These are phyloP conservation scores for Alliaria petiolata DNA, from an alignment of 345 rosid species.

Conservation along the genomic window DNA sequence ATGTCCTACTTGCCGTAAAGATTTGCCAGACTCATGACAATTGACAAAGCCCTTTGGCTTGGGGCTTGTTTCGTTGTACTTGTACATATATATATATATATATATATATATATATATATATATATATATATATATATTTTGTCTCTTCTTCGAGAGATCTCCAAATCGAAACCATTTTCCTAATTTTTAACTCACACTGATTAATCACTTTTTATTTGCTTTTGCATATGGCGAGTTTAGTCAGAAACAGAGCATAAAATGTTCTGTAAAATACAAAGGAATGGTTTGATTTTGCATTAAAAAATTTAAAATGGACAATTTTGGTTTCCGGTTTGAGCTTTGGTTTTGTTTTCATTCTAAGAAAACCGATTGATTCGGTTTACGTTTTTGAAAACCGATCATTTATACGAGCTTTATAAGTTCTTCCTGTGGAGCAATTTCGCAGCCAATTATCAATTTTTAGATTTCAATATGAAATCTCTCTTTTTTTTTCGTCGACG, in stretches of 20 bases:
- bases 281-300: background rate
- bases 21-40: constrained; percentile 19
- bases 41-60: background rate
- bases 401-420: too few relatives aligned
- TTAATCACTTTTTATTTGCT: background rate
- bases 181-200: background rate
- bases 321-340: too few relatives aligned
- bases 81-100: constrained; percentile 25
- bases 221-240: background rate
- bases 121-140: constrained; percentile 10
- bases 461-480: too few relatives aligned
- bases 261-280: background rate
- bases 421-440: too few relatives aligned
- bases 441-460: too few relatives aligned
- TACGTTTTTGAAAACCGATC: too few relatives aligned
- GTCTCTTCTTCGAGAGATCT: constrained; percentile 3
- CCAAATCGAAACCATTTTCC: background rate
- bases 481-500: too few relatives aligned
- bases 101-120: constrained; percentile 26
- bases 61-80: background rate
- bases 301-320: too few relatives aligned
- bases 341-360: too few relatives aligned
- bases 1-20: constrained; percentile 34
- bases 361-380: too few relatives aligned
- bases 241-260: background rate